phyloP scores from a whole-genome alignment of 192 early-diverging fungal genomes.

The Coemansia reversa region DNA sequence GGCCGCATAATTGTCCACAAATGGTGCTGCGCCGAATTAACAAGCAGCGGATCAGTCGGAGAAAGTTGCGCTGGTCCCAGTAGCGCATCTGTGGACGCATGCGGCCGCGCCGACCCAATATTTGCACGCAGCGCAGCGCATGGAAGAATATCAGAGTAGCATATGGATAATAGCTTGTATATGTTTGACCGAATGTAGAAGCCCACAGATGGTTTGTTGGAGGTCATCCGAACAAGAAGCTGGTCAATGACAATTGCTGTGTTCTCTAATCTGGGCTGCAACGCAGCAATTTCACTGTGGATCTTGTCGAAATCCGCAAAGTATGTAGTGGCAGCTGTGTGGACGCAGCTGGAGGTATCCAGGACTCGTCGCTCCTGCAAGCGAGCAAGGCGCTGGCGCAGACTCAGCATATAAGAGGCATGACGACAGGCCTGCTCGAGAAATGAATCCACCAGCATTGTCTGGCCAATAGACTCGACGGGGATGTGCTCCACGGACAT shows the following conservation, averaged over 20 bases:
- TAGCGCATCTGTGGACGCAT: conserved; percentile 6
- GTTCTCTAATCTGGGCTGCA: conserved; percentile 17
- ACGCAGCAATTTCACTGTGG: conserved; percentile 15
- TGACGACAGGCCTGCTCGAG: conserved; percentile 34
- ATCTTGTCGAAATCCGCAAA: conserved; percentile 12
- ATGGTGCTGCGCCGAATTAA: neutral
- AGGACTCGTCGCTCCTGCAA: conserved; percentile 12
- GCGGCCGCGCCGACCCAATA: neutral
- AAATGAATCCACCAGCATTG: conserved; percentile 45
- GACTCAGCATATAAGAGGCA: conserved; percentile 18
- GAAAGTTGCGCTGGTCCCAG: neutral
- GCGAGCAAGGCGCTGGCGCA: conserved; percentile 27
- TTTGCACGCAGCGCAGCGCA: neutral
- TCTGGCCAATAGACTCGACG: conserved; percentile 17
- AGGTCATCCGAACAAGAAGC: conserved; percentile 17
- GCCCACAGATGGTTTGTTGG: conserved; percentile 18
- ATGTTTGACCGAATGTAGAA: conserved; percentile 24
- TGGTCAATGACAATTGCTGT: conserved; percentile 24
- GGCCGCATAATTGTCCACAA: conserved; percentile 44
- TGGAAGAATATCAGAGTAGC: conserved; percentile 30
- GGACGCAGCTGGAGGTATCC: neutral
- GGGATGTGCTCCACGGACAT: neutral
- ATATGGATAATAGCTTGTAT: conserved; percentile 22
- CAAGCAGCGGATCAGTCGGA: neutral
- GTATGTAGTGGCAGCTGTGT: neutral